Base-by-base conservation (phyloP, 495 filamentous ascomycete species). In the Echria macrotheca region DNA sequence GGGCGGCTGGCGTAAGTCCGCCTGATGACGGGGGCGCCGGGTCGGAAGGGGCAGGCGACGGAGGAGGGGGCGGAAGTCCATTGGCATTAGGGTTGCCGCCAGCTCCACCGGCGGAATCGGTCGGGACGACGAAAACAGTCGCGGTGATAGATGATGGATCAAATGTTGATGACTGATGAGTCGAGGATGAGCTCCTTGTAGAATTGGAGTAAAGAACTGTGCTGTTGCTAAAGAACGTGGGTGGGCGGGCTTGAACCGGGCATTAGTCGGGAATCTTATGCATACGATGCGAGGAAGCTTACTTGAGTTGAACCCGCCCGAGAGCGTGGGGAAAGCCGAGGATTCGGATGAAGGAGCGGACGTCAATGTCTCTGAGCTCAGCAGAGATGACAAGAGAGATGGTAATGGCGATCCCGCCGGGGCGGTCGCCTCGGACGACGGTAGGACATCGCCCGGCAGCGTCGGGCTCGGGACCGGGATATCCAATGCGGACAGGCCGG, bases 341-440 rank as follows among this genome's bases (percentile, higher is more conserved):
- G 68, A 50, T 59, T 53, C 65, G 56, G 61, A 65, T 33, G 63
- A 77, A 73, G 63, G 72, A 75, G 69, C 49, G 73, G 73, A 73
- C 57, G 75, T 72, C 65, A 73, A 57, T 10, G 58, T 47, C 47
- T 51, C 60, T 33, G 40, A 23, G 47, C 42, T 41, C 11, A 52
- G 47, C 44, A 47, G 36, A 51, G 47, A 22, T 28, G 63, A 57
- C 51, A 50, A 19, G 15, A 41, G 33, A 21, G 52, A 44, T 21
- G 51, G 31, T 9, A 33, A 17, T 19, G 28, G 18, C 9, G 49
- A 24, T 32, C 50, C 58, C 17, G 58, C 36, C 55, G 45, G 25
- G 31, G 47, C 48, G 44, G 57, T 41, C 31, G 58, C 33, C 19
- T 57, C 59, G 24, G 57, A 23, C 50, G 58, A 58, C 51, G 53